These are phyloP conservation scores for Circinella minor DNA, from an alignment of 371 early-diverging fungal genomes.

Conservation along the genomic window DNA sequence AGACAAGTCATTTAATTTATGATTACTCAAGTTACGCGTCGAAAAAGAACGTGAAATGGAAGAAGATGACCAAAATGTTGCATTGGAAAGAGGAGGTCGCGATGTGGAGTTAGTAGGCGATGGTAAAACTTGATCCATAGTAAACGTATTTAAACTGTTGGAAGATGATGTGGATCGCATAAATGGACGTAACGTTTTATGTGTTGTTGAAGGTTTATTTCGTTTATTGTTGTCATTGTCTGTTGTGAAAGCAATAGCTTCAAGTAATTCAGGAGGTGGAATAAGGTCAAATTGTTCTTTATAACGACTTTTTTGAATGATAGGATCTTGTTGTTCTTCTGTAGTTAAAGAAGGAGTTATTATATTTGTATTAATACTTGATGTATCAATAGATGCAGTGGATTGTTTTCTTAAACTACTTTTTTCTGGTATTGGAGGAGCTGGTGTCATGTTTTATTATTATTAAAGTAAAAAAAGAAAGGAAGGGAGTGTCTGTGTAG, in stretches of 20 bases:
- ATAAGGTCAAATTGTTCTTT: conserved; percentile 40
- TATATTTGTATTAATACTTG: not conserved
- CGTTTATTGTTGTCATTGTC: conserved; percentile 14
- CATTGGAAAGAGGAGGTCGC: conserved; percentile 14
- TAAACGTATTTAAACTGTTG: conserved; percentile 11
- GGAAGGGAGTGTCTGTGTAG: not conserved
- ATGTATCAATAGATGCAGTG: not conserved
- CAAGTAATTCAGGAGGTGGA: conserved; percentile 25
- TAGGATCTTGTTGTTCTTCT: not conserved
- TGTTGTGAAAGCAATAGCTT: conserved; percentile 6
- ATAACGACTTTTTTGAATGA: conserved; percentile 24
- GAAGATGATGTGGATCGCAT: conserved; percentile 7
- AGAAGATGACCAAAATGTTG: conserved; percentile 11
- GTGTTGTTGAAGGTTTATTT: not conserved
- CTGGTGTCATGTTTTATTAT: conserved; percentile 15
- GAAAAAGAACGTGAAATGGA: conserved; percentile 8
- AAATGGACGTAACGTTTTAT: conserved; percentile 13
- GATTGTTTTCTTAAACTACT: conserved; percentile 36
- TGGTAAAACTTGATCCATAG: conserved; percentile 9
- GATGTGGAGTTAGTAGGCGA: conserved; percentile 9
- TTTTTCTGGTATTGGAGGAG: conserved; percentile 34
- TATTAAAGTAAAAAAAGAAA: conserved; percentile 2
- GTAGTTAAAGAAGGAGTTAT: not conserved
- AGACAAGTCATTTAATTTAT: conserved; percentile 2
- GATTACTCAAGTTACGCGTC: conserved; percentile 11